A percentile compares a stretch with the other conserved stretches of the same genome.
Conservation (phyloP, 345 rosid genomes). For the Draba incana region DNA sequence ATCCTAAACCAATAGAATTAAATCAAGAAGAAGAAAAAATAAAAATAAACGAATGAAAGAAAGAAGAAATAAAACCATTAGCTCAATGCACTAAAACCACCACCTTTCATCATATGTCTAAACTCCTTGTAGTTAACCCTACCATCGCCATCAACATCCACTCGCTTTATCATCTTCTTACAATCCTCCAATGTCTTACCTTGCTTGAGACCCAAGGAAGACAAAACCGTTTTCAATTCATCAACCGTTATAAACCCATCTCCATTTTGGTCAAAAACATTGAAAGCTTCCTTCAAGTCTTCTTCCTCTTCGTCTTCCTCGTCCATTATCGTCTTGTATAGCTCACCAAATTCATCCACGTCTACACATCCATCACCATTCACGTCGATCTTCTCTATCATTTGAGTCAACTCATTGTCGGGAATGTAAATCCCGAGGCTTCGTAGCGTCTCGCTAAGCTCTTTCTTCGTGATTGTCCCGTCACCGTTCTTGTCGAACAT, state of each 20-base stretch:
- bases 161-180: slow-evolving; percentile 72
- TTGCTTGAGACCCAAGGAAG: slow-evolving; percentile 71
- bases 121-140: slow-evolving; percentile 62
- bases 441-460: slow-evolving; percentile 63
- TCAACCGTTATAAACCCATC: slow-evolving; percentile 87
- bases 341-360: slow-evolving; percentile 67
- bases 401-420: slow-evolving; percentile 55
- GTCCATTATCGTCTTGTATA: slow-evolving; percentile 61
- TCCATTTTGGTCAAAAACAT: slow-evolving; percentile 84
- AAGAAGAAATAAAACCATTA: slow-evolving; percentile 14
- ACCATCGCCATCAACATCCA: slow-evolving; percentile 93
- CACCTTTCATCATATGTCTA: slow-evolving; percentile 63
- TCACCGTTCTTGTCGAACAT: slow-evolving; percentile 85
- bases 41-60: not conserved
- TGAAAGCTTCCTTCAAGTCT: slow-evolving; percentile 82
- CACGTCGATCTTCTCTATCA: slow-evolving; percentile 58
- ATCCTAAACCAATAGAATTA: slow-evolving; percentile 14
- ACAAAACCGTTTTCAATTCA: slow-evolving; percentile 71
- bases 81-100: slow-evolving; percentile 44
- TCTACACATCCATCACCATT: slow-evolving; percentile 64
- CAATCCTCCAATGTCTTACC: slow-evolving; percentile 78
- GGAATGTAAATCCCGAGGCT: slow-evolving; percentile 74
- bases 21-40: not conserved
- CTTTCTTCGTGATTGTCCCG: slow-evolving; percentile 66
- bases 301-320: slow-evolving; percentile 65